Evolutionary conservation across 2,329 filamentous ascomycete genomes (phyloP).

Genomic region (Clarireedia homoeocarpa): DNA sequence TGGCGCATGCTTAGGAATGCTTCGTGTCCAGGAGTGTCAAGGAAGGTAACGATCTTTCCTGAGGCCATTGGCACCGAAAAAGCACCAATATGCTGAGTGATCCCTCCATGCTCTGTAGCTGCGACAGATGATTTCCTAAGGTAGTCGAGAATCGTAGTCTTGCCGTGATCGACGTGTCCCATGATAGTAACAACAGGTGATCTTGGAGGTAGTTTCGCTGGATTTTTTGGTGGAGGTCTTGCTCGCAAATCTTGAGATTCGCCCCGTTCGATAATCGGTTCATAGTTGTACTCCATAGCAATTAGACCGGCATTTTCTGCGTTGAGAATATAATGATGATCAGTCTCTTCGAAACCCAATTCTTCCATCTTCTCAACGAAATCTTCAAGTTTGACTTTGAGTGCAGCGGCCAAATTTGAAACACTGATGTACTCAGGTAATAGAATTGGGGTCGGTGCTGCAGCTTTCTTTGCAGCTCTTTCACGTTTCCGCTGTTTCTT

Average conservation of each 20-base stretch:
- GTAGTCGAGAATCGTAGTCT: slow-evolving; percentile 92
- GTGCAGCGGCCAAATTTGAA: slow-evolving; percentile 66
- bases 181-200: slow-evolving; percentile 98
- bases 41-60: slow-evolving; percentile 87
- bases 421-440: slow-evolving; percentile 90
- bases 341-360: slow-evolving; percentile 83
- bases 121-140: slow-evolving; percentile 88
- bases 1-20: slow-evolving; percentile 95
- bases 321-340: slow-evolving; percentile 77
- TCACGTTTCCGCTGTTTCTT: slow-evolving; percentile 35
- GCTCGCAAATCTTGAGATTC: slow-evolving; percentile 64
- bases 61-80: slow-evolving; percentile 85
- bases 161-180: slow-evolving; percentile 98
- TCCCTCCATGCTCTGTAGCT: slow-evolving; percentile 87
- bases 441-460: slow-evolving; percentile 54
- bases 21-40: slow-evolving; percentile 93
- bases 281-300: slow-evolving; percentile 86
- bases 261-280: slow-evolving; percentile 66
- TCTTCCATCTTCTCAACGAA: slow-evolving; percentile 73
- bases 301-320: slow-evolving; percentile 86
- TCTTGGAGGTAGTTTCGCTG: slow-evolving; percentile 58
- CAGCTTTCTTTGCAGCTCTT: slow-evolving; percentile 34
- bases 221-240: slow-evolving; percentile 61
- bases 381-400: slow-evolving; percentile 61
- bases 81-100: slow-evolving; percentile 96